Percentiles rank a stretch among this genome's conserved stretches.
These are phyloP conservation scores for Wickerhamomyces sydowiorum DNA, from an alignment of 805 yeast species.

Conservation along the genomic window DNA sequence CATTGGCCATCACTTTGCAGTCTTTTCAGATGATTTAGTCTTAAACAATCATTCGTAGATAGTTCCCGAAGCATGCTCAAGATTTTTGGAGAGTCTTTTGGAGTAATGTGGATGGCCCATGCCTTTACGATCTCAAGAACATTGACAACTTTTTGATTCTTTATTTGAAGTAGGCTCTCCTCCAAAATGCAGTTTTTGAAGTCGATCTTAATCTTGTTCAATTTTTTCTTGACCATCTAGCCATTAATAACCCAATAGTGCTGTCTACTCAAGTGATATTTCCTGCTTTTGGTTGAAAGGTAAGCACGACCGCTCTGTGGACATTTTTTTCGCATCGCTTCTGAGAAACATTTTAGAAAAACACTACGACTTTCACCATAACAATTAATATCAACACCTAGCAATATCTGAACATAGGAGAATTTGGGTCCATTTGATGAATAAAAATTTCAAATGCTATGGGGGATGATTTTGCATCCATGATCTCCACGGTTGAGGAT, in stretches of 20 bases:
- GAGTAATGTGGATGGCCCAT: constrained; percentile 44
- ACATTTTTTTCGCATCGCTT: no score
- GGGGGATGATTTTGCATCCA: no score
- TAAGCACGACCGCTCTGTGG: no score
- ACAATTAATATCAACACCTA: no score
- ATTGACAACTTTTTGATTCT: constrained; percentile 17
- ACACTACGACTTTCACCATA: no score
- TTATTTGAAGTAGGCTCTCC: constrained; percentile 40
- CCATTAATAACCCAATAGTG: no score
- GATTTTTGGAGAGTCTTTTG: constrained; percentile 26
- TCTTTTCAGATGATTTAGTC: constrained; percentile 46
- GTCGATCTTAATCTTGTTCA: constrained; percentile 35
- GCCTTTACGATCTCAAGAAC: constrained; percentile 28
- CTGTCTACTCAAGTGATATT: background rate
- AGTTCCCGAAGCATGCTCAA: constrained; percentile 20
- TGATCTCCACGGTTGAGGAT: background rate
- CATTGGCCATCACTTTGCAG: constrained; percentile 32
- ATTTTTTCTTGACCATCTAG: constrained; percentile 31
- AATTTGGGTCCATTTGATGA: no score
- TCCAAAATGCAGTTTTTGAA: constrained; percentile 39
- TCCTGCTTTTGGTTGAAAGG: background rate
- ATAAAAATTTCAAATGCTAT: no score
- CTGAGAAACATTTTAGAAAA: no score
- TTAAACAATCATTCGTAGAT: constrained; percentile 20
- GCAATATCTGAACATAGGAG: no score